A percentile compares a stretch with the other conserved stretches of the same genome.
Conservation (phyloP, 768 basidiomycete species). For the Pholiota conissans region DNA sequence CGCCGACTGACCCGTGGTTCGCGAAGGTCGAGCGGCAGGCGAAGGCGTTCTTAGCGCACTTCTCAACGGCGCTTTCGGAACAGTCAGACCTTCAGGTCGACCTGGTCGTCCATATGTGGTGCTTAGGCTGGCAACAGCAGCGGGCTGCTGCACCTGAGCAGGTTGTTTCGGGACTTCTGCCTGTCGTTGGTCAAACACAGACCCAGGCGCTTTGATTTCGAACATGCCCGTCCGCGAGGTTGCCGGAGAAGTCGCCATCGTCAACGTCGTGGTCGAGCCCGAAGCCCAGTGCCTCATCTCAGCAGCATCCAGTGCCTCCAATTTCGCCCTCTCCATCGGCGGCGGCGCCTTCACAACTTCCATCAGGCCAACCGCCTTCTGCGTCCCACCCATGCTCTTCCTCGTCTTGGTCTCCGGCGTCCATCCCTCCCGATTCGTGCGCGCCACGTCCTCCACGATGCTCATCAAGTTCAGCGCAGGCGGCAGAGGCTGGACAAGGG, state of each 20-base stretch:
- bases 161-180: not conserved
- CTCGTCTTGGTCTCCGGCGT: slow-evolving; percentile 7
- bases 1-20: not conserved
- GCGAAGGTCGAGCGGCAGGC: slow-evolving; percentile 28
- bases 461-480: slow-evolving; percentile 53
- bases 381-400: slow-evolving; percentile 17
- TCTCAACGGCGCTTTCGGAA: slow-evolving; percentile 45
- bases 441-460: slow-evolving; percentile 64
- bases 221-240: slow-evolving; percentile 10
- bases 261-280: slow-evolving; percentile 1
- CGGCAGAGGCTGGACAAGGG: slow-evolving; percentile 5
- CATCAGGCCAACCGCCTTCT: slow-evolving; percentile 25
- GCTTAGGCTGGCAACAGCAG: not conserved
- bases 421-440: slow-evolving; percentile 26
- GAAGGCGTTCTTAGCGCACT: slow-evolving; percentile 65
- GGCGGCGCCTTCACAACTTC: slow-evolving; percentile 50
- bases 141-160: not conserved
- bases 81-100: not conserved
- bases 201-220: slow-evolving; percentile 33
- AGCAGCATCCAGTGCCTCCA: slow-evolving; percentile 23
- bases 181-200: slow-evolving; percentile 29
- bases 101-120: not conserved
- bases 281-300: not conserved
- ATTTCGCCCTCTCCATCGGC: slow-evolving; percentile 32
- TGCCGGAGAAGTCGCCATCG: not conserved